Evolutionary conservation across 345 rosid species (phyloP), one percentile per base, ranked within the genome.

Genomic region (Erysimum cheiranthoides): DNA sequence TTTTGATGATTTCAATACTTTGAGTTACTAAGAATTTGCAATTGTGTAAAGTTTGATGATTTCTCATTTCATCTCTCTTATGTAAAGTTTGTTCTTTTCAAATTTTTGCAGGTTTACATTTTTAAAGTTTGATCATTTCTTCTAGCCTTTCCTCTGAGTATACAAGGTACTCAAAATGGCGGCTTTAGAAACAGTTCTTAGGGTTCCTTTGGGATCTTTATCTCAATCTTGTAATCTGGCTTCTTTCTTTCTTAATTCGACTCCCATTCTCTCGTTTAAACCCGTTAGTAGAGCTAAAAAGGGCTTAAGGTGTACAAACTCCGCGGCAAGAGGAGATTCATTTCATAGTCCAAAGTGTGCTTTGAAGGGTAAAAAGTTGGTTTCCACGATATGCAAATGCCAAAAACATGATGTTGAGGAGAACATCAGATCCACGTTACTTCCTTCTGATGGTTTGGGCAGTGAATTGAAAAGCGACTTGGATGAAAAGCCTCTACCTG

Each of bases 331-430:
- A 70, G 73, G 72, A 2, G 4, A 5, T 47, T 79, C 73, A 11
- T 46, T 60, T 67, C 53, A 46, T 5, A 30, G 64, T 62, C 25
- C 28, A 17, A 17, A 59, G 81, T 58, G 27, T 56, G 43, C 1
- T 50, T 72, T 50, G 34, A 47, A 58, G 17, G n/a, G 66, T 13
- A 70, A 57, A 21, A 75, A 81, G 34, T 74, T 69, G 38, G 70
- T 66, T 21, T 75, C 56, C 63, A 45, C 66, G 31, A 71, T 77
- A 70, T 88, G 92, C 80, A 86, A 79, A 80, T 86, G 96, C 81
- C 90, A 71, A 31, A 61, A 39, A 52, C 78, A 79, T 60, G 96
- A 87, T 63, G 78, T 86, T 63, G 67, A 76, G 10, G 85, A 81
- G 50, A 78, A 69, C 46, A 80, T 82, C 14, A 79, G 58, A 31